phyloP scores from a whole-genome alignment of 306 rosid species.

The Vigna unguiculata region DNA sequence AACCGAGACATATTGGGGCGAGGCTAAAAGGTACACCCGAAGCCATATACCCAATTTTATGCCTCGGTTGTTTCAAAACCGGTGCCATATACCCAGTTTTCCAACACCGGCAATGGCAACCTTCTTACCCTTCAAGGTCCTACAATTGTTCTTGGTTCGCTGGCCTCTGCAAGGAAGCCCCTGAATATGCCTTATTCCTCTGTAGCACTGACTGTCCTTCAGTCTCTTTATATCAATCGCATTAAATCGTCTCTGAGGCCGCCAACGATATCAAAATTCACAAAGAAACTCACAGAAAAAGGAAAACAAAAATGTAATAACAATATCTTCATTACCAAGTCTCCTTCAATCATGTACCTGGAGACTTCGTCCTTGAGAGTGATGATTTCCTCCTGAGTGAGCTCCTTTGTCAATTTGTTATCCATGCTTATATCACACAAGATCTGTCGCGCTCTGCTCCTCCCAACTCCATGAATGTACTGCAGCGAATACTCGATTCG shows the following conservation, averaged over 20 bases:
- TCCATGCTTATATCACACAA: conserved; percentile 69
- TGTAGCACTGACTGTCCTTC: conserved; percentile 91
- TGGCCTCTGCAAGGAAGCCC: conserved; percentile 97
- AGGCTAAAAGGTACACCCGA: too few relatives aligned
- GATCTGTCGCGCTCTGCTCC: conserved; percentile 68
- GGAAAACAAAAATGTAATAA: neutral
- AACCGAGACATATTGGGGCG: too few relatives aligned
- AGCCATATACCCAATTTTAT: too few relatives aligned
- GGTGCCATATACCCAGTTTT: too few relatives aligned
- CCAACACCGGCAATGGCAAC: conserved; percentile 91
- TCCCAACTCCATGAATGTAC: conserved; percentile 92
- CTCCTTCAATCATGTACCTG: conserved; percentile 91
- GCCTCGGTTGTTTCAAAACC: too few relatives aligned
- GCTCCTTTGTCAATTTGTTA: conserved; percentile 89
- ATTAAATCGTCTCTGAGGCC: conserved; percentile 80
- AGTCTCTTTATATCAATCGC: conserved; percentile 85
- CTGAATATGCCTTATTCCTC: conserved; percentile 90
- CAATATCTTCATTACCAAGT: conserved; percentile 55
- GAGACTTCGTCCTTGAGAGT: conserved; percentile 81
- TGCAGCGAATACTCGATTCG: conserved; percentile 83
- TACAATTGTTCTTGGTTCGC: conserved; percentile 88
- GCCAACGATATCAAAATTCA: conserved; percentile 4
- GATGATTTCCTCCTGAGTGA: conserved; percentile 78
- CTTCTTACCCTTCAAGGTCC: conserved; percentile 94
- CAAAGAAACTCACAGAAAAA: neutral